Evolutionary conservation across 805 yeast species (phyloP).

Genomic region (Suhomyces sp.): DNA sequence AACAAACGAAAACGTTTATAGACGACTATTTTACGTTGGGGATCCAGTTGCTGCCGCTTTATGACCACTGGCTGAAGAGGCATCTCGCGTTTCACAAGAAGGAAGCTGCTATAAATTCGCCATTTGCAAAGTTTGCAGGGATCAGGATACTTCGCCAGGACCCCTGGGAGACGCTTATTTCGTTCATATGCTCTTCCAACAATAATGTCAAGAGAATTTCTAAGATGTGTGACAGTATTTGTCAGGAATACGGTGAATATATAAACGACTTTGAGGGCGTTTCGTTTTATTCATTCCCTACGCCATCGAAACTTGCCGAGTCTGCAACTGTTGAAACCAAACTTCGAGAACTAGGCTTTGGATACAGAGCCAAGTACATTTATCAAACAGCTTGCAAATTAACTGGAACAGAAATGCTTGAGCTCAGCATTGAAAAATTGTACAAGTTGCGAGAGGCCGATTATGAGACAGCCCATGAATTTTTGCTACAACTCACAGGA

Average conservation of each 20-base stretch:
- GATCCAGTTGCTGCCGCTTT: slow-evolving; percentile 51
- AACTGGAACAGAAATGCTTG: slow-evolving; percentile 34
- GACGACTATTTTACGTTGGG: slow-evolving; percentile 69
- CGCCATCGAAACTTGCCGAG: slow-evolving; percentile 47
- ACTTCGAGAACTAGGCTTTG: slow-evolving; percentile 63
- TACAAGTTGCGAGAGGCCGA: slow-evolving; percentile 42
- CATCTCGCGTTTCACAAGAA: slow-evolving; percentile 33
- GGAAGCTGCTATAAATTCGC: slow-evolving; percentile 14
- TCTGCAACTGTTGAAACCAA: slow-evolving; percentile 35
- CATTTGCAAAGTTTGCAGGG: slow-evolving; percentile 52
- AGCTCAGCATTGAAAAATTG: slow-evolving; percentile 34
- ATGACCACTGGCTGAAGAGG: slow-evolving; percentile 55
- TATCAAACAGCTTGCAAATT: slow-evolving; percentile 68
- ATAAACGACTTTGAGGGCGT: slow-evolving; percentile 53
- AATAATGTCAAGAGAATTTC: slow-evolving; percentile 92
- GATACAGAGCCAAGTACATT: slow-evolving; percentile 89
- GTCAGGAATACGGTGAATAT: slow-evolving; percentile 63
- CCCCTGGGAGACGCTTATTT: slow-evolving; percentile 92
- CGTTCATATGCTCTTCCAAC: slow-evolving; percentile 93
- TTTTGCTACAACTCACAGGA: slow-evolving; percentile 67
- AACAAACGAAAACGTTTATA: slow-evolving; percentile 44
- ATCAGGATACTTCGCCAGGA: slow-evolving; percentile 86
- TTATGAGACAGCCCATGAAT: slow-evolving; percentile 54
- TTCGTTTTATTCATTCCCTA: slow-evolving; percentile 71
- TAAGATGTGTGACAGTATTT: slow-evolving; percentile 81